Evolutionary conservation across 177 flowering plant species (phyloP).

Genomic region (Vitis hybrid): DNA sequence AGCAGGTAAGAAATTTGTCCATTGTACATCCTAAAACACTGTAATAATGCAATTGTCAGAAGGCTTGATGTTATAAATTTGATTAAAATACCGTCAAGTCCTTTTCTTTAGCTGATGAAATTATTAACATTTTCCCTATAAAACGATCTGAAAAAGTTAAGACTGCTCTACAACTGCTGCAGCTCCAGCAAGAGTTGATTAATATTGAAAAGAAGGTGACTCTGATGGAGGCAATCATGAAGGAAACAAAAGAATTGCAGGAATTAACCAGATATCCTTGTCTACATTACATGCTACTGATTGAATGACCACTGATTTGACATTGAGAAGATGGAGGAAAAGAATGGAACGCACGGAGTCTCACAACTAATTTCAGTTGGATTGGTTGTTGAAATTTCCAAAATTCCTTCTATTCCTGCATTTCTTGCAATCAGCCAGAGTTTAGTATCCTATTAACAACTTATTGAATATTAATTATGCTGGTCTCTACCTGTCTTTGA

Average conservation of each 20-base stretch:
- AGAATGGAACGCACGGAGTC: background rate
- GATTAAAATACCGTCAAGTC: background rate
- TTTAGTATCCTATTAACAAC: background rate
- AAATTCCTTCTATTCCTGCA: background rate
- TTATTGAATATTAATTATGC: too few relatives aligned
- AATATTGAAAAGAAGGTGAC: conserved; percentile 42
- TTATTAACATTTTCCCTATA: background rate
- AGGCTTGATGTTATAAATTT: background rate
- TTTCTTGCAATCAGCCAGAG: background rate
- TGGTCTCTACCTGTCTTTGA: conserved; percentile 34
- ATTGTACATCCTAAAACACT: background rate
- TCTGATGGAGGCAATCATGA: conserved; percentile 44
- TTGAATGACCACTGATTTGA: background rate
- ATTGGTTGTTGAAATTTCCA: background rate
- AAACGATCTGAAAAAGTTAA: background rate
- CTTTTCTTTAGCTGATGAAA: background rate
- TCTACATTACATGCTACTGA: conserved; percentile 3
- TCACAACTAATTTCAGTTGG: background rate
- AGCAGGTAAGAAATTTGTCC: conserved; percentile 42
- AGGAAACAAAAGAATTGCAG: conserved; percentile 53
- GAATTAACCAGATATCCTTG: conserved; percentile 67
- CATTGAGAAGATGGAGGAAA: background rate
- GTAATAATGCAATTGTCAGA: background rate
- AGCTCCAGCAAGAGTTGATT: conserved; percentile 49
- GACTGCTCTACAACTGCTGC: conserved; percentile 19